Evolutionary conservation across 2,329 filamentous ascomycete genomes (phyloP).

Genomic region (Pestalotiopsis sp.): DNA sequence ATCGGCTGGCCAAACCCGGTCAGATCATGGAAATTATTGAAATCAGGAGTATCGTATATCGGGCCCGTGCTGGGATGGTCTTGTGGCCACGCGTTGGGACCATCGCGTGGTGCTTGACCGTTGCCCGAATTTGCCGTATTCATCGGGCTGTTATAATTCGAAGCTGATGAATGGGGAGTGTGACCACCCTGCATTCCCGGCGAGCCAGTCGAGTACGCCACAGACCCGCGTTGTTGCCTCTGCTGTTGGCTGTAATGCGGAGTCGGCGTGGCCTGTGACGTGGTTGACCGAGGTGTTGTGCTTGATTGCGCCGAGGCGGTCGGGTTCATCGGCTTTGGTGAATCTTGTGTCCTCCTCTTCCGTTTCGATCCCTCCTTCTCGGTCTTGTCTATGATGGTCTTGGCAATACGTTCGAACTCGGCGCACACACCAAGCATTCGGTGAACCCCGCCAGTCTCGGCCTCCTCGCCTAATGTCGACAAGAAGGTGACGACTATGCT

Average conservation of each 20-base stretch:
- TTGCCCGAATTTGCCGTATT: slow-evolving; percentile 35
- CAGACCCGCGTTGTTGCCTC: not conserved
- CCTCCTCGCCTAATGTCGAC: slow-evolving; percentile 83
- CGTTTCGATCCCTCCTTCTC: slow-evolving; percentile 81
- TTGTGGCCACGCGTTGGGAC: slow-evolving; percentile 46
- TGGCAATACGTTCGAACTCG: slow-evolving; percentile 95
- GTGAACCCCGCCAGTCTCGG: slow-evolving; percentile 85
- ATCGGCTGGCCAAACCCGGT: slow-evolving; percentile 41
- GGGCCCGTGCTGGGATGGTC: slow-evolving; percentile 40
- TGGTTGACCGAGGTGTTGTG: slow-evolving; percentile 24
- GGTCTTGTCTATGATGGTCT: slow-evolving; percentile 84
- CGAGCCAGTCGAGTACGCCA: slow-evolving; percentile 23
- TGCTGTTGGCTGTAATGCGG: slow-evolving; percentile 29
- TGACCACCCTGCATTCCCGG: slow-evolving; percentile 18
- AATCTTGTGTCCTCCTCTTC: slow-evolving; percentile 77
- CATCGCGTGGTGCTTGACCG: slow-evolving; percentile 43
- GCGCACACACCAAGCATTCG: slow-evolving; percentile 92
- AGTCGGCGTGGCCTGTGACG: slow-evolving; percentile 26
- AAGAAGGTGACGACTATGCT: slow-evolving; percentile 90
- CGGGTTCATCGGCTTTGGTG: slow-evolving; percentile 21
- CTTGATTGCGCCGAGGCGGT: slow-evolving; percentile 22
- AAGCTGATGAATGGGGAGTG: slow-evolving; percentile 26
- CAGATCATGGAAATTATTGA: slow-evolving; percentile 45
- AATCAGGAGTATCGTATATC: slow-evolving; percentile 36
- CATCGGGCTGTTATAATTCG: slow-evolving; percentile 39